Conservation (phyloP, 1,139 yeast genomes). For the Saccharomyces pastorianus region DNA sequence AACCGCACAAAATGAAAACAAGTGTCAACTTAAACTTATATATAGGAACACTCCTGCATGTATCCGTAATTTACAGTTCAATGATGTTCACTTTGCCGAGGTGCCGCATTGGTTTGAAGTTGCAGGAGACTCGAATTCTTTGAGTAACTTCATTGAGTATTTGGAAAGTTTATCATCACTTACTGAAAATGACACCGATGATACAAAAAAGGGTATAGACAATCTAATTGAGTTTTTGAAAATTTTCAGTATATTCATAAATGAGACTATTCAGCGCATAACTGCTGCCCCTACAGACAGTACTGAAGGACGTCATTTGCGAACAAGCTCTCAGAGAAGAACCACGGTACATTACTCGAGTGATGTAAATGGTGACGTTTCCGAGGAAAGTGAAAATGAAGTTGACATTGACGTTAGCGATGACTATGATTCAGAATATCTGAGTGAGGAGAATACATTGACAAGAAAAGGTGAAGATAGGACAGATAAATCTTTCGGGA, state of each 20-base stretch:
- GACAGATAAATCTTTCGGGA: neutral
- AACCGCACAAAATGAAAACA: neutral
- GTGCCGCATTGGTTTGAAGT: slow-evolving; percentile 23
- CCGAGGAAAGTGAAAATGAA: neutral
- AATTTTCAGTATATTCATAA: neutral
- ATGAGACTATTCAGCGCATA: neutral
- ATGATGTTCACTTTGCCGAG: neutral
- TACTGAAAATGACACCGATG: slow-evolving; percentile 1
- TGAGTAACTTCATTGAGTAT: slow-evolving; percentile 18
- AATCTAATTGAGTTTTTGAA: neutral
- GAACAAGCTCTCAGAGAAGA: neutral
- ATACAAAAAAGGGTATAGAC: slow-evolving; percentile 2
- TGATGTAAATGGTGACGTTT: neutral
- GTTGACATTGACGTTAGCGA: neutral
- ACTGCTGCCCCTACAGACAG: neutral
- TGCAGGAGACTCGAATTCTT: slow-evolving; percentile 18
- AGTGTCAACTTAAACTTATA: slow-evolving; percentile 17
- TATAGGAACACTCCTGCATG: slow-evolving; percentile 18
- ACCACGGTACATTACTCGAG: neutral
- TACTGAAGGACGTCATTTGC: neutral
- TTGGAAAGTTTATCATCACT: slow-evolving; percentile 13
- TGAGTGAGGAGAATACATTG: neutral
- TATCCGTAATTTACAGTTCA: neutral
- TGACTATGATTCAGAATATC: neutral
- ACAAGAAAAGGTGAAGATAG: neutral